Percentiles rank a stretch among this genome's conserved stretches.
Evolutionary conservation across 108 stramenopile species (phyloP).

Genomic region (Nitzschia sp.): DNA sequence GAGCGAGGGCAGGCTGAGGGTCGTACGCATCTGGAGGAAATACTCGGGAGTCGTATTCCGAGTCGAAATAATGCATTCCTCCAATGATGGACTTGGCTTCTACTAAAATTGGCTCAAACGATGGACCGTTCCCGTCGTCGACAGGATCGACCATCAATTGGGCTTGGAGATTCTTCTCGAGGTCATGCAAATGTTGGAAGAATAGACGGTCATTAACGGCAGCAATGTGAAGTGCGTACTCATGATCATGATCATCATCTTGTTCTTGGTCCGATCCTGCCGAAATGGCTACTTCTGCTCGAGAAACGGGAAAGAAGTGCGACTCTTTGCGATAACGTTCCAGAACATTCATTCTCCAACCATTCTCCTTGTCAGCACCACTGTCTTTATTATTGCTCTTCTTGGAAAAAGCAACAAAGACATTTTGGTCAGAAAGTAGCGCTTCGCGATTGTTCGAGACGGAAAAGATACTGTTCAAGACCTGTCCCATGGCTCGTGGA

Average conservation of each 20-base stretch:
- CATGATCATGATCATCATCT: too few species aligned
- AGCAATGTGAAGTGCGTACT: neutral
- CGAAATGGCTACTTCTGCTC: slow-evolving; percentile 2
- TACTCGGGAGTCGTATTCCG: slow-evolving; percentile 3
- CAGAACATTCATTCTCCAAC: slow-evolving; percentile 30
- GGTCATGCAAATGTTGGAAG: neutral
- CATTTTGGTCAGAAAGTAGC: neutral
- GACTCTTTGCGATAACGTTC: slow-evolving; percentile 31
- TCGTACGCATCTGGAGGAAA: slow-evolving; percentile 53
- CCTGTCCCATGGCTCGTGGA: slow-evolving; percentile 19
- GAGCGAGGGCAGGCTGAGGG: slow-evolving; percentile 46
- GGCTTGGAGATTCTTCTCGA: neutral
- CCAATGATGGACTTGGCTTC: slow-evolving; percentile 14
- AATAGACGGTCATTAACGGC: neutral
- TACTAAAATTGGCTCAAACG: neutral
- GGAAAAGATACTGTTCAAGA: slow-evolving; percentile 26
- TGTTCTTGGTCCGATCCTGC: neutral
- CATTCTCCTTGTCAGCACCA: neutral
- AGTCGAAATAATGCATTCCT: slow-evolving; percentile 7
- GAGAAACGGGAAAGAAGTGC: slow-evolving; percentile 25
- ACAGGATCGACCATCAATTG: too few species aligned
- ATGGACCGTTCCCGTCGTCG: neutral
- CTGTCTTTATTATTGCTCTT: too few species aligned
- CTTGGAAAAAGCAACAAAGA: slow-evolving; percentile 9
- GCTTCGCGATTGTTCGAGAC: neutral